A percentile compares a stretch with the other conserved stretches of the same genome.
Evolutionary conservation across 2,329 filamentous ascomycete genomes (phyloP).

Genomic region (Penicillium sp.): DNA sequence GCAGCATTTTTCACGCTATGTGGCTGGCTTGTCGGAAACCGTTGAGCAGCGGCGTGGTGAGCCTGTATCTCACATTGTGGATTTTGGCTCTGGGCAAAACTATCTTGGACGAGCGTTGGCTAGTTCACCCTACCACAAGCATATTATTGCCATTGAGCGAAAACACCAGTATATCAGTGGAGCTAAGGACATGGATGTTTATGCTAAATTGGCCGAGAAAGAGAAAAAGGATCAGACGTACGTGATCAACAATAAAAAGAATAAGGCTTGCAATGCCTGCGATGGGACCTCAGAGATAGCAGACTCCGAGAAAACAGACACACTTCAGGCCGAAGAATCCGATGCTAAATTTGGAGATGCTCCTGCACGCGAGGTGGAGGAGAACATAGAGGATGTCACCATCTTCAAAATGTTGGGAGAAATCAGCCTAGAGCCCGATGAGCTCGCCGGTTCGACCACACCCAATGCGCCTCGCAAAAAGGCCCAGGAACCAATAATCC

Average conservation of each 20-base stretch:
- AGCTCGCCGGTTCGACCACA: slow-evolving; percentile 20
- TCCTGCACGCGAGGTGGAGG: slow-evolving; percentile 7
- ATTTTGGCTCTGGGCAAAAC: slow-evolving; percentile 96
- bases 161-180: slow-evolving; percentile 82
- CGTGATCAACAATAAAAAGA: slow-evolving; percentile 72
- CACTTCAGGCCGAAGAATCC: slow-evolving; percentile 2
- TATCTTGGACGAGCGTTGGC: slow-evolving; percentile 89
- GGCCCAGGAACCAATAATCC: slow-evolving; percentile 15
- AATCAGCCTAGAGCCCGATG: slow-evolving; percentile 32
- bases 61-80: slow-evolving; percentile 79
- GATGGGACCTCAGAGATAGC: slow-evolving; percentile 15
- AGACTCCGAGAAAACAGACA: slow-evolving; percentile 2
- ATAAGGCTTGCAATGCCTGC: slow-evolving; percentile 23
- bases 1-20: slow-evolving; percentile 81
- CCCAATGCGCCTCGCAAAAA: slow-evolving; percentile 10
- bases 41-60: slow-evolving; percentile 50
- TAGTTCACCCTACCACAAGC: slow-evolving; percentile 78
- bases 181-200: slow-evolving; percentile 80
- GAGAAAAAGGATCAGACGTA: slow-evolving; percentile 59
- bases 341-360: slow-evolving; percentile 3
- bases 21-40: slow-evolving; percentile 65
- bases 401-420: slow-evolving; percentile 37
- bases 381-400: slow-evolving; percentile 25
- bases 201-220: slow-evolving; percentile 72
- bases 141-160: slow-evolving; percentile 89